Percentiles rank a stretch among this genome's conserved stretches.
These are phyloP conservation scores for Rhizoclosmatium sp. DNA, from an alignment of 192 early-diverging fungal genomes.

Conservation along the genomic window DNA sequence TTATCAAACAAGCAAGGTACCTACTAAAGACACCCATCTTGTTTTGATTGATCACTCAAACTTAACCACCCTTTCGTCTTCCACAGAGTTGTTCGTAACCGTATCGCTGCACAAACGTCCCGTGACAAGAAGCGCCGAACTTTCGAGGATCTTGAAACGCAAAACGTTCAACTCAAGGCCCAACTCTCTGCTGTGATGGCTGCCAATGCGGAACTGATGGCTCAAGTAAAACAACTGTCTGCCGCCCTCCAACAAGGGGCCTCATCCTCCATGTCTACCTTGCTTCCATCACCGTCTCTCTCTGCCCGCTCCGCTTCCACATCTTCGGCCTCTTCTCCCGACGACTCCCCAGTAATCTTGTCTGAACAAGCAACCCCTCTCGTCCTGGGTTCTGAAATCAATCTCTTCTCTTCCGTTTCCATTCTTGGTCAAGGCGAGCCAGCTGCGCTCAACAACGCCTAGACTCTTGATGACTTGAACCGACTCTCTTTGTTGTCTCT, in stretches of 20 bases:
- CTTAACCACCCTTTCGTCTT: not conserved
- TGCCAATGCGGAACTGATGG: conserved; percentile 2
- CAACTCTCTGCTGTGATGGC: conserved; percentile 11
- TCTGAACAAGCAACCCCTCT: conserved; percentile 1
- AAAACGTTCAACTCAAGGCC: conserved; percentile 22
- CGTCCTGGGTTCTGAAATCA: not conserved
- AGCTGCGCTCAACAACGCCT: conserved; percentile 24
- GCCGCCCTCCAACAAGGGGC: not conserved
- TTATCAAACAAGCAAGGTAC: conserved; percentile 33
- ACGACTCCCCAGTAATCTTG: not conserved
- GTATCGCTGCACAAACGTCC: conserved; percentile 76
- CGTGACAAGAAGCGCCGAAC: conserved; percentile 76
- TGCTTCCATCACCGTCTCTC: conserved; percentile 16
- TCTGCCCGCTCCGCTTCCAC: not conserved
- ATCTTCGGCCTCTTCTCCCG: not conserved
- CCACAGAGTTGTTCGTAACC: conserved; percentile 69
- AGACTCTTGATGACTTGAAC: too few relatives aligned
- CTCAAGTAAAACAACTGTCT: not conserved
- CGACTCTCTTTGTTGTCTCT: too few relatives aligned
- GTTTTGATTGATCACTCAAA: not conserved
- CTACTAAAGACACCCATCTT: not conserved
- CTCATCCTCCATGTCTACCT: not conserved
- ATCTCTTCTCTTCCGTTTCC: conserved; percentile 13
- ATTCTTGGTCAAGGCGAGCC: conserved; percentile 41
- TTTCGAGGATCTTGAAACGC: conserved; percentile 51